Conservation (phyloP, 306 rosid species). For the Styphnolobium japonicum region DNA sequence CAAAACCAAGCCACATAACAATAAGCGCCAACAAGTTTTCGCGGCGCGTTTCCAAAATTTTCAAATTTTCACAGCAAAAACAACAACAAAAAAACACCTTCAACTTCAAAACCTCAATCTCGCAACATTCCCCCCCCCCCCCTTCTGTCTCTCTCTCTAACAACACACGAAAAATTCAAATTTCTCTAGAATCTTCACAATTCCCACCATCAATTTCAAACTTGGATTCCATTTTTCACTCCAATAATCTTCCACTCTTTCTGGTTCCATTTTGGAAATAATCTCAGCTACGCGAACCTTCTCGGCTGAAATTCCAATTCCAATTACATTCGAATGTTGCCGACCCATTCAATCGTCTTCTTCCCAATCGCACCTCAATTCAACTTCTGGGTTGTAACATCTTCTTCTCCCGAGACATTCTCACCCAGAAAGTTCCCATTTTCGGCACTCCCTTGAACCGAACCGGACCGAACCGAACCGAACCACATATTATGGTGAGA, state of each 20-base stretch:
- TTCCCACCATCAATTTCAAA: conserved; percentile 24
- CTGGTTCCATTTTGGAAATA: too few relatives aligned
- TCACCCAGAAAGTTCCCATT: not conserved
- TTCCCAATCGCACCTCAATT: not conserved
- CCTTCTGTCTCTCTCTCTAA: not conserved
- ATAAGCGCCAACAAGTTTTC: conserved; percentile 64
- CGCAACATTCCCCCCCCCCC: too few relatives aligned
- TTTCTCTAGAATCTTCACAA: not conserved
- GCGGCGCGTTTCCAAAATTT: conserved; percentile 39
- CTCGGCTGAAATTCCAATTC: too few relatives aligned
- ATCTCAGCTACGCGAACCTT: not conserved
- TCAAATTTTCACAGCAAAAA: conserved; percentile 4
- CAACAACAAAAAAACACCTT: too few relatives aligned
- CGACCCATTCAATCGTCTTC: not conserved
- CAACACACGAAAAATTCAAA: not conserved
- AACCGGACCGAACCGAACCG: too few relatives aligned
- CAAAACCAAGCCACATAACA: not conserved
- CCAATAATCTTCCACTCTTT: too few relatives aligned
- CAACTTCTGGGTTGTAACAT: not conserved
- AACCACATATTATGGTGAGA: conserved; percentile 70
- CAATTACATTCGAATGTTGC: not conserved
- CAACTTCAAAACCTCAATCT: conserved; percentile 8
- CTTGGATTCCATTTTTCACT: not conserved
- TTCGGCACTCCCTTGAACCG: conserved; percentile 29
- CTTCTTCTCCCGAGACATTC: too few relatives aligned